Conservation (phyloP, 495 filamentous ascomycete genomes). For the Podospora didyma region DNA sequence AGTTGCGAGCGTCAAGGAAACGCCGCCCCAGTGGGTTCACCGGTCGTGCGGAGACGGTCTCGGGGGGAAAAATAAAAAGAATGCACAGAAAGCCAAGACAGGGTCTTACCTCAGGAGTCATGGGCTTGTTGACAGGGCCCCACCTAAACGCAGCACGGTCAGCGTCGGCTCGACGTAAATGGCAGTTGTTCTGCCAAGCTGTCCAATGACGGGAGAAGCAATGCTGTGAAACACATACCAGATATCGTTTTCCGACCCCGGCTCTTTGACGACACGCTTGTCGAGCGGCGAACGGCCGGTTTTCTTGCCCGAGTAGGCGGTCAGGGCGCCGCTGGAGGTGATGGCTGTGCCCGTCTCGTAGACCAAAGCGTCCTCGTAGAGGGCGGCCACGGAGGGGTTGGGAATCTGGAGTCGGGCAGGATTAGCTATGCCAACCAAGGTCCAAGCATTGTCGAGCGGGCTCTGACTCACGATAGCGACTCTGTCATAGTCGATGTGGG, state of each 20-base stretch:
- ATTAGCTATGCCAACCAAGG: conserved; percentile 17
- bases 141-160: conserved; percentile 31
- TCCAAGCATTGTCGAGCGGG: neutral
- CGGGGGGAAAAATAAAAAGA: neutral
- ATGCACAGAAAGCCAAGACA: conserved; percentile 4
- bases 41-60: conserved; percentile 2
- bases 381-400: conserved; percentile 83
- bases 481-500: conserved; percentile 98
- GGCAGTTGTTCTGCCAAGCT: neutral
- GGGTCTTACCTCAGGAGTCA: conserved; percentile 87
- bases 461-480: conserved; percentile 74
- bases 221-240: conserved; percentile 68
- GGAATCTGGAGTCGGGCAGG: conserved; percentile 56
- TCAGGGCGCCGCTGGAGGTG: conserved; percentile 89
- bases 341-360: conserved; percentile 98
- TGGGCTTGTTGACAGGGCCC: conserved; percentile 94
- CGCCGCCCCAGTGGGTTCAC: conserved; percentile 1
- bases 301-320: conserved; percentile 96
- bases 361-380: conserved; percentile 96
- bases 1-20: neutral
- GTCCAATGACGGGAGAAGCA: neutral
- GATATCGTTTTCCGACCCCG: conserved; percentile 80
- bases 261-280: conserved; percentile 95
- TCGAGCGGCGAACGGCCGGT: conserved; percentile 94
- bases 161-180: conserved; percentile 6